Evolutionary conservation across 495 filamentous ascomycete species (phyloP).

Genomic region (Staphylotrichum tortipilum): DNA sequence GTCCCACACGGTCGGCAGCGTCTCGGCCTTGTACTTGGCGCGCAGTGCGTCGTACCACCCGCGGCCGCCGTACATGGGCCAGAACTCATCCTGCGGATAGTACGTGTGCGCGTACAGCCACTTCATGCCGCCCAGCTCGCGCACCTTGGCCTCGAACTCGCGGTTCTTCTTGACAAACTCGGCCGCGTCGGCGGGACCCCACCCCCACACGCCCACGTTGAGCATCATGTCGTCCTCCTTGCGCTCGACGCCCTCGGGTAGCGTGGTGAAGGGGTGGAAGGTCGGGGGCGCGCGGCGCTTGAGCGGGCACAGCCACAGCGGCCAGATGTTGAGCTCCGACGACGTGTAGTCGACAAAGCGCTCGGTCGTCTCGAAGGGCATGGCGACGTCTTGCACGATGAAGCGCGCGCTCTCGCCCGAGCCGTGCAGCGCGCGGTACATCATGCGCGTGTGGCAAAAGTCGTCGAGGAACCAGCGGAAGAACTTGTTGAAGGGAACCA

Average conservation of each 20-base stretch:
- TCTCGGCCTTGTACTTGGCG: conserved; percentile 41
- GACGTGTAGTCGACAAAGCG: conserved; percentile 46
- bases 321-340: conserved; percentile 43
- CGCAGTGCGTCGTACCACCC: conserved; percentile 45
- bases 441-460: conserved; percentile 56
- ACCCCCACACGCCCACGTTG: conserved; percentile 50
- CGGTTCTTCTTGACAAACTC: conserved; percentile 51
- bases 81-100: conserved; percentile 48
- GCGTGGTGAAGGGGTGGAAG: conserved; percentile 40
- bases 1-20: conserved; percentile 49
- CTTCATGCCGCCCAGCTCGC: conserved; percentile 56
- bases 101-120: conserved; percentile 56
- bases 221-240: conserved; percentile 36
- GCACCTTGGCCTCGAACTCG: conserved; percentile 54
- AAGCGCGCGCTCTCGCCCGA: conserved; percentile 45
- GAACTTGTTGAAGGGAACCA: conserved; percentile 46
- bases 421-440: conserved; percentile 53
- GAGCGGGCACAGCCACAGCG: conserved; percentile 53
- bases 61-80: conserved; percentile 43
- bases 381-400: conserved; percentile 50
- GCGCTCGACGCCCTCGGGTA: conserved; percentile 10
- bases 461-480: conserved; percentile 53
- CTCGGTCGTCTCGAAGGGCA: conserved; percentile 43
- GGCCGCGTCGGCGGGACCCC: conserved; percentile 31
- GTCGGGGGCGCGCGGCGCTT: conserved; percentile 34